Base-by-base conservation (phyloP, 768 basidiomycete genomes). In the Pisolithus sp. region DNA sequence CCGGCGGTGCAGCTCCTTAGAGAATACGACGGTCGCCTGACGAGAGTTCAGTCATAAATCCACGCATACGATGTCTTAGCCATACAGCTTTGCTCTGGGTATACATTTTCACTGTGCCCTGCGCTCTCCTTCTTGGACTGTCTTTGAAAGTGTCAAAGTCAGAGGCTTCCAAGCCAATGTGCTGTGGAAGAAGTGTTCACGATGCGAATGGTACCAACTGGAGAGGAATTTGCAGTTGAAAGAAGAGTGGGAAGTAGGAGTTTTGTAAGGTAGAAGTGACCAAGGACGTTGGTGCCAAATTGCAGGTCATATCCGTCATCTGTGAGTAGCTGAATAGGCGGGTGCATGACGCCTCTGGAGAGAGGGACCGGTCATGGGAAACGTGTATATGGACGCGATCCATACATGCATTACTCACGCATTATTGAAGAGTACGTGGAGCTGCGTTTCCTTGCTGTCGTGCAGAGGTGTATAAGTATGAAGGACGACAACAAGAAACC, bases 21-120 rank as follows among this genome's bases (percentile, higher is more conserved):
- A 55, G 53, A 79, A 68, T 0, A 76, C 58, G 18, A 76, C 61
- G 31, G 74, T 77, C 0, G 71, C 78, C 78, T 79, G 39, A 34
- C 12, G 9, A 20, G 12, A 20, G 42, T 7, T 5, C 10, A 23
- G 34, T 20, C 21, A 17, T 28, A 13, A 8, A 28, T 3, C 28
- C 40, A 57, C 17, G 1, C 24, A 17, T 12, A 26, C 10, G 44
- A n/a, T 26, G 6, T 26, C 23, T 7, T 15, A 44, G 26, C 24
- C 61, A 53, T 18, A 62, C 71, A 23, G 65, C 60, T 55, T 71
- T 72, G 43, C 70, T 72, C 42, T 64, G 59, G 18, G 43, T 46
- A 49, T 76, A 78, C 49, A 70, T 58, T 34, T 45, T 46, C 15
- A 43, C 17, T 2, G 53, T 23, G 13, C 17, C 23, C 8, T 51